These are phyloP conservation scores for Rhynchospora breviuscula DNA, from an alignment of 176 grass and related monocot species.

Conservation along the genomic window DNA sequence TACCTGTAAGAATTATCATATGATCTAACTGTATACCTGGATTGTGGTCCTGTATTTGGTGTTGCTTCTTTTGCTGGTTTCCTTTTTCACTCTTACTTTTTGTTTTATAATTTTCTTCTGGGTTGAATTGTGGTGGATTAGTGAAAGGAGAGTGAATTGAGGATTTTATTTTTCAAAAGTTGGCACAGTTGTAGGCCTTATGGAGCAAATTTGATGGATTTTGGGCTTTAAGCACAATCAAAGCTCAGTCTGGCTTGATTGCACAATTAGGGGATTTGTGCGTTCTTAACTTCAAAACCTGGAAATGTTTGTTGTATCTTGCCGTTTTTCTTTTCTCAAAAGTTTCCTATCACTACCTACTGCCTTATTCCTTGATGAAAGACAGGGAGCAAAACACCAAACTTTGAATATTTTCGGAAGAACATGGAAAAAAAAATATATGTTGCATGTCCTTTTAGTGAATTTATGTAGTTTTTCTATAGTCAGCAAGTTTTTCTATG, in stretches of 20 bases:
- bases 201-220: neutral
- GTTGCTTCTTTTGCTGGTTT: neutral
- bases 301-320: neutral
- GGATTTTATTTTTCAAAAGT: neutral
- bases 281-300: neutral
- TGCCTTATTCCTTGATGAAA: neutral
- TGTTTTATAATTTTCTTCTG: neutral
- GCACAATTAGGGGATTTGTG: neutral
- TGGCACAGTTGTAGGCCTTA: neutral
- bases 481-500: no score
- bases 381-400: neutral
- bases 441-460: neutral
- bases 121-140: neutral
- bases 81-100: neutral
- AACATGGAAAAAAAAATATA: neutral
- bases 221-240: neutral
- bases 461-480: neutral
- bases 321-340: neutral
- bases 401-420: neutral
- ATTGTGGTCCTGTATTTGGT: neutral
- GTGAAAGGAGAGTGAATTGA: neutral
- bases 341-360: neutral
- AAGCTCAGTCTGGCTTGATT: neutral
- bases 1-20: slow-evolving; percentile 50
- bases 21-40: neutral